These are phyloP conservation scores for Colletotrichum paranaense DNA, from an alignment of 2,329 filamentous ascomycete species.

Conservation along the genomic window DNA sequence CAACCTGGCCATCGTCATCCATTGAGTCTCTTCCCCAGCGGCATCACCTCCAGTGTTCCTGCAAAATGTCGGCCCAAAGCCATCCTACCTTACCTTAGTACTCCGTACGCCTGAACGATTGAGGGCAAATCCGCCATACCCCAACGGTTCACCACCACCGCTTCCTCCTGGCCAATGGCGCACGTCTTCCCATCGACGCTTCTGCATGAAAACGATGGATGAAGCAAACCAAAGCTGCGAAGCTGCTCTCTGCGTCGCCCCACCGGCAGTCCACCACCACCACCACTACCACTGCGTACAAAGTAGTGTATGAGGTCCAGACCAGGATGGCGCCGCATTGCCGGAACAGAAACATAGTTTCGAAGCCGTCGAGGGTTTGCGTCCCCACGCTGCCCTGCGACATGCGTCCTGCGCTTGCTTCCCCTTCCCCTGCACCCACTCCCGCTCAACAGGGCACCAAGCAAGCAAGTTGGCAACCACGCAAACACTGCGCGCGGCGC, in stretches of 20 bases:
- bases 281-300: neutral
- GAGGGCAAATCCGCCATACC: too few species aligned
- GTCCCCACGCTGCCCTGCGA: neutral
- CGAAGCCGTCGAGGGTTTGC: neutral
- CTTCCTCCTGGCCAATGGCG: too few species aligned
- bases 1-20: too few species aligned
- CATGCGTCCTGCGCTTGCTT: neutral
- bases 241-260: neutral
- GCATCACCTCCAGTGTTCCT: too few species aligned
- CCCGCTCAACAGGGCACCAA: neutral
- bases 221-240: neutral
- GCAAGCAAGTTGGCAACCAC: neutral
- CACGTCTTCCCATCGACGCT: too few species aligned
- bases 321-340: neutral
- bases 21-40: too few species aligned
- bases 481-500: too few species aligned
- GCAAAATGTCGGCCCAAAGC: too few species aligned
- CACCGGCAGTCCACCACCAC: neutral
- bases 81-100: too few species aligned
- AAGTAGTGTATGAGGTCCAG: neutral
- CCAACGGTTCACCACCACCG: too few species aligned
- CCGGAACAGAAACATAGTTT: neutral
- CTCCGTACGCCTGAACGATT: too few species aligned
- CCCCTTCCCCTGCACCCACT: neutral
- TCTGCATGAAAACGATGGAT: neutral